These are phyloP conservation scores for Colletotrichum navitas DNA, from an alignment of 2,329 filamentous ascomycete genomes.

Conservation along the genomic window DNA sequence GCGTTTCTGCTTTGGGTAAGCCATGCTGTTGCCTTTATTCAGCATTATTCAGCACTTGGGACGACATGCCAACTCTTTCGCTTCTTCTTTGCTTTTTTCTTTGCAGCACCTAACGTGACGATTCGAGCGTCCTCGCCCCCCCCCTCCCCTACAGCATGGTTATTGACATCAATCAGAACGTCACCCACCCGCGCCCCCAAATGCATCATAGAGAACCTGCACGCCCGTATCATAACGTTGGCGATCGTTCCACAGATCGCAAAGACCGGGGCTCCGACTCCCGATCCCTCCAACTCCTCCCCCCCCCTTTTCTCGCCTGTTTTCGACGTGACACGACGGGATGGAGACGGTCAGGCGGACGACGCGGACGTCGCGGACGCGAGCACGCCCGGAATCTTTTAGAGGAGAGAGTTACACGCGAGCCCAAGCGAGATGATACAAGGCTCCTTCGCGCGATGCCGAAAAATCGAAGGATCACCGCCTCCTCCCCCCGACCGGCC, in stretches of 20 bases:
- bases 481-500: too few species aligned
- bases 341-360: neutral
- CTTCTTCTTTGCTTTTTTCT: neutral
- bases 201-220: neutral
- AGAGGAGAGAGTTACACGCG: neutral
- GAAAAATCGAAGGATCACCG: neutral
- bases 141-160: neutral
- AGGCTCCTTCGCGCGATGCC: neutral
- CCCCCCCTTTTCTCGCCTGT: neutral
- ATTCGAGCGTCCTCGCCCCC: neutral
- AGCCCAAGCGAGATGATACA: neutral
- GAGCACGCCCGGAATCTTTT: too few species aligned
- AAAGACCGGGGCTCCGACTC: neutral
- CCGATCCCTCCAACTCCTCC: neutral
- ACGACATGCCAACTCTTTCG: conserved; percentile 9
- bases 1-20: neutral
- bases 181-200: too few species aligned
- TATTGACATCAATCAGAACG: too few species aligned
- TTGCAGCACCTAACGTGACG: neutral
- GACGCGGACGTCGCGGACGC: neutral
- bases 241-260: conserved; percentile 1
- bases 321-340: neutral
- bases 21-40: neutral
- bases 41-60: conserved; percentile 11
- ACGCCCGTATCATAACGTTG: neutral